These are phyloP conservation scores for Quercus parvula DNA, from an alignment of 306 rosid species.

Conservation along the genomic window DNA sequence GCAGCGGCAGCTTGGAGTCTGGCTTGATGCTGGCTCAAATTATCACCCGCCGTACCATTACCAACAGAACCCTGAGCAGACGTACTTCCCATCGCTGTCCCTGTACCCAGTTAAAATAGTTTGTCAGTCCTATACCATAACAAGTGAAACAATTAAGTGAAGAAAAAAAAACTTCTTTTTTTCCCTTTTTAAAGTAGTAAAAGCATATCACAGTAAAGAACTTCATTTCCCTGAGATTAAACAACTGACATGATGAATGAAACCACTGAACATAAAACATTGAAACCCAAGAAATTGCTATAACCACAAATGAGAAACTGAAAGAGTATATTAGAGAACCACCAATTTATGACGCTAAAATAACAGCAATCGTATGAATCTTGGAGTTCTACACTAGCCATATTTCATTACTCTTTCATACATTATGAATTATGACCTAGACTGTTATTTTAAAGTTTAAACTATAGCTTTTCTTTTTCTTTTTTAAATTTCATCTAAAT, in stretches of 20 bases:
- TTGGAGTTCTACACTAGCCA: background rate
- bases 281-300: background rate
- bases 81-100: slow-evolving; percentile 47
- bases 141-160: background rate
- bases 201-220: background rate
- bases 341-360: background rate
- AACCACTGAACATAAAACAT: background rate
- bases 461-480: no score
- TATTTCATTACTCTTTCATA: background rate
- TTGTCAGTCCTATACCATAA: background rate
- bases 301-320: background rate
- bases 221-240: background rate
- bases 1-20: slow-evolving; percentile 95
- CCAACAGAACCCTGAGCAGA: slow-evolving; percentile 50
- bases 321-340: background rate
- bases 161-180: background rate
- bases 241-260: background rate
- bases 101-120: slow-evolving; percentile 31
- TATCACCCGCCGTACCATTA: slow-evolving; percentile 44
- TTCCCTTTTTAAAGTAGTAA: background rate
- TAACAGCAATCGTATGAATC: background rate
- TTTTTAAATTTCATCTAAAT: background rate
- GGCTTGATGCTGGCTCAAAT: slow-evolving; percentile 68
- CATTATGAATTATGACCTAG: background rate
- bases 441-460: no score